Evolutionary conservation across 306 rosid species (phyloP), one percentile per base, ranked within the genome.

Genomic region (Prosopis cineraria): DNA sequence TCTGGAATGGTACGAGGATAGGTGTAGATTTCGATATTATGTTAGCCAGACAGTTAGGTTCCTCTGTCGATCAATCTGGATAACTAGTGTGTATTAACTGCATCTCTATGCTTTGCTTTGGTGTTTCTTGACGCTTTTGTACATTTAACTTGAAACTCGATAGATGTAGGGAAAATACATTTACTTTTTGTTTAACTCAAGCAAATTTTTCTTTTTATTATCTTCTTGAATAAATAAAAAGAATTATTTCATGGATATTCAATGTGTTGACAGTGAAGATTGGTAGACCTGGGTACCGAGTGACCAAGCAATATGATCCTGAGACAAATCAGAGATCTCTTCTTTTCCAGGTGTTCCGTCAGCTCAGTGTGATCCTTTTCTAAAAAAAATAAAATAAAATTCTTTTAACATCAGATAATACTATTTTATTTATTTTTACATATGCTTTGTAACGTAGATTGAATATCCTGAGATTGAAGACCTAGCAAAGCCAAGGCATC

Each of bases 401-500:
- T 44, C 13, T 70, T 52, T 45, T 33, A 12, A 41, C 41, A 40
- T 68, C 20, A 19, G 50, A 41, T 29, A 59, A 73, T 44, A 3
- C 25, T 67, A 72, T 17, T n/a, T 24, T 56, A 13, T 74, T 58
- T 53, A 12, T 69, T 29, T 59, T 20, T 27, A 4, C 37, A 58
- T 13, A 48, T 40, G 34, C 34, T 68, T 0, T 74, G 74, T 47
- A 13, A 3, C 80, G 86, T 79, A 95, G 98, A 95, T 95, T 83
- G 98, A 95, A 80, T 95, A 91, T 83, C 98, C 98, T 50, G 98
- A 95, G 79, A 95, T 95, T 82, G 98, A 92, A 87, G 98, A 95
- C 83, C 89, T 86, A 7, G 74, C 90, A 2, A 95, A 89, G 87
- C 98, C 98, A 10, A 91, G 98, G 77, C 98, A 95, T 74, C 88